Evolutionary conservation across 1,139 yeast genomes (phyloP).

Genomic region (Blastobotrys proliferans): DNA sequence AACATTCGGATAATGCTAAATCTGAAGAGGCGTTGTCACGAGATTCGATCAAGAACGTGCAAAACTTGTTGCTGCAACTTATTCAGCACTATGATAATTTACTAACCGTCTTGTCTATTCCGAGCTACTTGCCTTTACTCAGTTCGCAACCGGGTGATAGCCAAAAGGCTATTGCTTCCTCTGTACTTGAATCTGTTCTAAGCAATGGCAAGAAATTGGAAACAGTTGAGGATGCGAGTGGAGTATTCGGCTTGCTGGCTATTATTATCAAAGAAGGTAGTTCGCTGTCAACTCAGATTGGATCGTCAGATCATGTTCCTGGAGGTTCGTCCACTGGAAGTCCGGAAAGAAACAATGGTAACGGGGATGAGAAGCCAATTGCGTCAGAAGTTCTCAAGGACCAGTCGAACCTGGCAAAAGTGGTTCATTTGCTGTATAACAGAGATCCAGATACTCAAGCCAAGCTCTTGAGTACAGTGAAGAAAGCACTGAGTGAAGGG

Average conservation of each 20-base stretch:
- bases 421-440: conserved; percentile 58
- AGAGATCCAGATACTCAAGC: conserved; percentile 50
- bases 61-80: conserved; percentile 55
- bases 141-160: conserved; percentile 36
- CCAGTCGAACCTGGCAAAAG: conserved; percentile 66
- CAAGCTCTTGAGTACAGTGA: conserved; percentile 53
- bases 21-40: conserved; percentile 22
- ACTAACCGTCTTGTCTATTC: conserved; percentile 36
- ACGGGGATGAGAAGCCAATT: conserved; percentile 16
- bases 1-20: conserved; percentile 40
- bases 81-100: conserved; percentile 40
- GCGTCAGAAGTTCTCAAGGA: conserved; percentile 38
- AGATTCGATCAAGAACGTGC: conserved; percentile 42
- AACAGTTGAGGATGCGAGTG: conserved; percentile 34
- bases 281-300: conserved; percentile 12
- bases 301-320: conserved; percentile 18
- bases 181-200: conserved; percentile 35
- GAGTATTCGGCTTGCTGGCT: conserved; percentile 38
- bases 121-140: conserved; percentile 36
- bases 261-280: conserved; percentile 33
- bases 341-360: conserved; percentile 15
- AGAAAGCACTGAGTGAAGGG: conserved; percentile 53
- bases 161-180: conserved; percentile 36
- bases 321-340: conserved; percentile 19
- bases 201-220: conserved; percentile 27